phyloP scores from a whole-genome alignment of 768 basidiomycete species.

The Amanita exitialis region DNA sequence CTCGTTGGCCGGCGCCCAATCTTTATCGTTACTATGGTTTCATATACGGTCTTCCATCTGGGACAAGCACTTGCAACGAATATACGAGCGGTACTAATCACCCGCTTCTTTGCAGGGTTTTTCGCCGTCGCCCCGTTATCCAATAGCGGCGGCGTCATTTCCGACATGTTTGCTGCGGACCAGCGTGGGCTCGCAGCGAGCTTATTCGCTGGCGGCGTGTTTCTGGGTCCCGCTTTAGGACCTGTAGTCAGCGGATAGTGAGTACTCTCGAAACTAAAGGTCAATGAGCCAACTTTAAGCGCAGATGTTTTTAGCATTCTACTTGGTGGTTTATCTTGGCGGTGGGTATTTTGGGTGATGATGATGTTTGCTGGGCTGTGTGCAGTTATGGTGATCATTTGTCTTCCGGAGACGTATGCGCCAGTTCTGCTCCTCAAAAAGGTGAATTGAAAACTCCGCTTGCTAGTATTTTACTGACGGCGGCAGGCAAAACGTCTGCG shows the following conservation, averaged over 20 bases:
- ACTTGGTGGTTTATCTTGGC: constrained; percentile 40
- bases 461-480: not conserved
- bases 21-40: constrained; percentile 36
- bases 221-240: constrained; percentile 53
- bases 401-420: constrained; percentile 60
- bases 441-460: constrained; percentile 13
- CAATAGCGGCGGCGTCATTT: constrained; percentile 46
- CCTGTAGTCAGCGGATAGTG: constrained; percentile 55
- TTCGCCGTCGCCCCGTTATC: constrained; percentile 53
- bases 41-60: constrained; percentile 45
- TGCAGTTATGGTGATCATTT: constrained; percentile 30
- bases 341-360: constrained; percentile 66
- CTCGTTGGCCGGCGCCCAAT: constrained; percentile 38
- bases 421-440: constrained; percentile 46
- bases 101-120: constrained; percentile 52
- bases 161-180: constrained; percentile 48
- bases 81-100: constrained; percentile 46
- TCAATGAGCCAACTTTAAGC: not conserved
- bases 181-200: constrained; percentile 45
- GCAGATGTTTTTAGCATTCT: constrained; percentile 31
- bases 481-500: constrained; percentile 31
- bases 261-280: constrained; percentile 32
- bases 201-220: constrained; percentile 50
- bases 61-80: constrained; percentile 53
- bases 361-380: constrained; percentile 51